Base-by-base conservation (phyloP, 23 red algal genomes). In the Gracilaria gracilis region DNA sequence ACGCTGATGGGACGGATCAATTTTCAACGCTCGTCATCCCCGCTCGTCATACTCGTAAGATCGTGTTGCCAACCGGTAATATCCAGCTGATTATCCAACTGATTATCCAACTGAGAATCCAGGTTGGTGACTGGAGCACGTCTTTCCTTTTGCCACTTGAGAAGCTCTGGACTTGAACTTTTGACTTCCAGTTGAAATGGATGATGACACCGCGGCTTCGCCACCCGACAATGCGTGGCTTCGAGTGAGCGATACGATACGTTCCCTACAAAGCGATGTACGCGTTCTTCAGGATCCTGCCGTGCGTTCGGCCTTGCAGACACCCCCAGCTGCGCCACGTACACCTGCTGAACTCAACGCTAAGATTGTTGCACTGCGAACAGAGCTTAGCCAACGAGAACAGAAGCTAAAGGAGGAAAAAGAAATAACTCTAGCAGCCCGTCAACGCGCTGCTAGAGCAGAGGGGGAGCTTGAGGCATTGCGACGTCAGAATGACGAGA, bases 381-480 rank as follows among this genome's bases (percentile, higher is more conserved):
- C 87, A 16, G 58, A 80, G 55, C 73, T 90, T 8, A 54, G 42
- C 28, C 55, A 80, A 12, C 23, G 32, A 4, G 71, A 71, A 29
- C 24, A 80, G 54, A 39, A 64, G 35, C 76, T 65, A 11, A 59
- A 36, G n/a, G 57, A 64, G 11, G 49, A 61, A 14, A 90, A 90
- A 38, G 38, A 80, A 67, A n/a, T 47, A 14, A 64, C 61, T 35
- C 87, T 80, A 9, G 53, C 37, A 9, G 76, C 74, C 8, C 71
- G 74, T 40, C 71, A 90, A 90, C 87, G 87, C 36, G 87, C 87
- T 49, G 87, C 87, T 15, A 44, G 72, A 27, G 87, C 87, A 25
- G 87, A 90, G 32, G 87, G 71, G 13, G 67, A 67, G 36, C 35
- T 90, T 17, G 20, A 66, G 14, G 87, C 71, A 40, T 35, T 90